Percentiles rank a stretch among this genome's conserved stretches.
These are phyloP conservation scores for Papilionanthe hybrid DNA, from an alignment of 116 monocot species.

Conservation along the genomic window DNA sequence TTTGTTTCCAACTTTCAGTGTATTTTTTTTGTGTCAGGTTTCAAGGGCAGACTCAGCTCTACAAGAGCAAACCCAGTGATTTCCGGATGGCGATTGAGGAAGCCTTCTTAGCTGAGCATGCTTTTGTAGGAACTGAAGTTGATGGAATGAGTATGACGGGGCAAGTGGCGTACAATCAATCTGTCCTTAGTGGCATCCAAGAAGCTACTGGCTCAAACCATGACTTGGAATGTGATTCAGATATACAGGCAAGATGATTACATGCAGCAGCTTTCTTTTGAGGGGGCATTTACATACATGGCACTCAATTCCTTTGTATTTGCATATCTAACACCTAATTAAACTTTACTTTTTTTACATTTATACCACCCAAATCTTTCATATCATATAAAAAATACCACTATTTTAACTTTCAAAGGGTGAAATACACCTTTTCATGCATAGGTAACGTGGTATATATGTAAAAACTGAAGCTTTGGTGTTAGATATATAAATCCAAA, in stretches of 20 bases:
- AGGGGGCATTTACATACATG: no score
- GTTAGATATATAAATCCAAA: no score
- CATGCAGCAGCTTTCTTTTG: background rate
- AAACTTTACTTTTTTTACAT: no score
- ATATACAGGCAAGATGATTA: constrained; percentile 37
- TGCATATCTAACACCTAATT: no score
- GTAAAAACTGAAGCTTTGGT: no score
- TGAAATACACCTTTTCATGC: no score
- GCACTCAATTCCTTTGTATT: no score
- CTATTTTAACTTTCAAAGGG: no score
- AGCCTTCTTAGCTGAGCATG: constrained; percentile 78
- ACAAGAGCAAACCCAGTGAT: constrained; percentile 53
- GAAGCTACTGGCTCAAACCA: constrained; percentile 63
- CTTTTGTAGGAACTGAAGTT: constrained; percentile 32
- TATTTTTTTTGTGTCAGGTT: constrained; percentile 40
- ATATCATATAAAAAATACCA: no score
- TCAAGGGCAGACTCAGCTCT: constrained; percentile 74
- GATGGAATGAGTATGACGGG: constrained; percentile 20
- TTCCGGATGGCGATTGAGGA: constrained; percentile 83
- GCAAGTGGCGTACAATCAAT: constrained; percentile 25
- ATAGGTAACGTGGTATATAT: no score
- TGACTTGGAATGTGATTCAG: constrained; percentile 60
- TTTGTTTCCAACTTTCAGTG: background rate
- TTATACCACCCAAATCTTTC: no score
- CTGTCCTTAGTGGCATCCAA: constrained; percentile 26